Evolutionary conservation across 139 green algal genomes (phyloP).

Genomic region (Micractinium conductrix): DNA sequence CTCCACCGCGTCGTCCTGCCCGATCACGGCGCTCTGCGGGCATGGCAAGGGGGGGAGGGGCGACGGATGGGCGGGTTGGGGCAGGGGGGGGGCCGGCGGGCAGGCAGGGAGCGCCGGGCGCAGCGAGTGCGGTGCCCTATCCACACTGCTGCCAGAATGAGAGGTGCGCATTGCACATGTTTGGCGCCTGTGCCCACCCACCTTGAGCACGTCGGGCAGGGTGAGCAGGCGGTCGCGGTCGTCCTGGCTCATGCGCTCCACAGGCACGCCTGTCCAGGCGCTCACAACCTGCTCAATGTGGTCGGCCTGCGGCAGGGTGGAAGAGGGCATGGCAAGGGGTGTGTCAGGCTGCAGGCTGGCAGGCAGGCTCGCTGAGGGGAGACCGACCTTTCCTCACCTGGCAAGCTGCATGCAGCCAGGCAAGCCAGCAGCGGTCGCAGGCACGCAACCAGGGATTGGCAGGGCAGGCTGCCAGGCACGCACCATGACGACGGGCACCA

Average conservation of each 20-base stretch:
- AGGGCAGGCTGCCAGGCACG: neutral
- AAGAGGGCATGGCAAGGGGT: too few relatives aligned
- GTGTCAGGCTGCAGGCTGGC: too few relatives aligned
- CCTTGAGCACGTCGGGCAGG: conserved; percentile 62
- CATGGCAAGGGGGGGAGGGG: neutral
- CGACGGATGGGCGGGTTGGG: neutral
- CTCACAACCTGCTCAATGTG: conserved; percentile 93
- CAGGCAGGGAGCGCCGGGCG: neutral
- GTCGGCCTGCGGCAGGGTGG: conserved; percentile 2
- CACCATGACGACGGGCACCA: conserved; percentile 73
- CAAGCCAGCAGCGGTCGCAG: too few relatives aligned
- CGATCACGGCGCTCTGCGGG: conserved; percentile 64
- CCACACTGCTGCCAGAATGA: too few relatives aligned
- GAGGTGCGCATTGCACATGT: too few relatives aligned
- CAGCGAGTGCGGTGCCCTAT: too few relatives aligned
- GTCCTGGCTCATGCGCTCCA: conserved; percentile 66
- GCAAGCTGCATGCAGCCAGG: too few relatives aligned
- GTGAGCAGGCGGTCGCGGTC: conserved; percentile 64
- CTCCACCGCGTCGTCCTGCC: conserved; percentile 75
- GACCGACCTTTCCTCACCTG: too few relatives aligned
- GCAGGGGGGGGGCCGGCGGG: neutral
- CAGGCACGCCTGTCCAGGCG: conserved; percentile 73
- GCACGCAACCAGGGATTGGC: too few relatives aligned
- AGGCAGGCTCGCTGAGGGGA: too few relatives aligned
- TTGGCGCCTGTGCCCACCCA: conserved; percentile 44